Evolutionary conservation across 495 filamentous ascomycete genomes (phyloP).

Genomic region (Lophiostoma macrostomum): DNA sequence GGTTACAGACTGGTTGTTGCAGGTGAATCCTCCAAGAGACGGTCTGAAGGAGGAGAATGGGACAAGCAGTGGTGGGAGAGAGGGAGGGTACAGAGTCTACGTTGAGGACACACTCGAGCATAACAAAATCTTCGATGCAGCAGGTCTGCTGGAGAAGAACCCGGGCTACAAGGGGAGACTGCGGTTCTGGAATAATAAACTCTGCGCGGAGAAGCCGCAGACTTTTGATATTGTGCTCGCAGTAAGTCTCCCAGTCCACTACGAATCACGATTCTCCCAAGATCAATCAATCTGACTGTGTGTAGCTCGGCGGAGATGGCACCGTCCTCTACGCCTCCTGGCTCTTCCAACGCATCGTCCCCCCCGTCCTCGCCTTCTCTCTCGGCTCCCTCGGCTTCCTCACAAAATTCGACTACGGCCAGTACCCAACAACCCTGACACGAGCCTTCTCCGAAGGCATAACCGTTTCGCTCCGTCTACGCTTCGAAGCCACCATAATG

Average conservation of each 20-base stretch:
- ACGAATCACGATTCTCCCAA: too few relatives aligned
- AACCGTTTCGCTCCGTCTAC: constrained; percentile 77
- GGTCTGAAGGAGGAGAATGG: too few relatives aligned
- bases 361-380: constrained; percentile 87
- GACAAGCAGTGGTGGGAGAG: too few relatives aligned
- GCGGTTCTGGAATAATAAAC: constrained; percentile 76
- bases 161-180: constrained; percentile 58
- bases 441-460: constrained; percentile 79
- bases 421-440: constrained; percentile 66
- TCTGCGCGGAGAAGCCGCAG: constrained; percentile 75
- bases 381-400: constrained; percentile 91
- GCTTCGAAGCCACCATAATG: constrained; percentile 96
- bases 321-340: constrained; percentile 94
- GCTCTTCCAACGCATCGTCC: constrained; percentile 96
- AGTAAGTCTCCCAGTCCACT: constrained; percentile 29
- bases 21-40: too few relatives aligned
- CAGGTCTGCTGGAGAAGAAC: constrained; percentile 57
- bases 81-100: too few relatives aligned
- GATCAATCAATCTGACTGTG: neutral
- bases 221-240: constrained; percentile 92
- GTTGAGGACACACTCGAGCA: constrained; percentile 72
- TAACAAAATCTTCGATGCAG: constrained; percentile 67
- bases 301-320: constrained; percentile 83
- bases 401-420: constrained; percentile 89
- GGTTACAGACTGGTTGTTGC: constrained; percentile 76